Evolutionary conservation across 2,329 filamentous ascomycete species (phyloP), one percentile per base, ranked within the genome.

Genomic region (Clonostachys solani): DNA sequence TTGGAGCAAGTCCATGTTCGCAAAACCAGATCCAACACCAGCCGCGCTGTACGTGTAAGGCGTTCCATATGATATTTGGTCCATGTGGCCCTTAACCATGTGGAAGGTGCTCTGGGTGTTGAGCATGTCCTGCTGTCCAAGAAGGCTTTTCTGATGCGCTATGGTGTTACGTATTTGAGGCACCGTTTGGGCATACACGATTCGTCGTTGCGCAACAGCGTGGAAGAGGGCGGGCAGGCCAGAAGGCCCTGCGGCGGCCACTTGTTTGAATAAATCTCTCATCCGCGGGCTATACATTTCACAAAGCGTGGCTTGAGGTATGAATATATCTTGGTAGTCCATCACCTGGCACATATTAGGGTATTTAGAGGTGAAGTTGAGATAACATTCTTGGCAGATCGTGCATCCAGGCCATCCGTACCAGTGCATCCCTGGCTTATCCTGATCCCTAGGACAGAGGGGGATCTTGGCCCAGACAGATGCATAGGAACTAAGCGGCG

Each of bases 281-380:
- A 71, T 69, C 12, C 65, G 65, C 19, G 58, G 54, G 6, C 63
- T 67, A 48, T 65, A 70, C 40, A 68, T 50, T 42, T 69, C 65
- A 50, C 67, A 69, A 56, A 69, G 63, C 4, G 53, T 50, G 45
- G 49, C 48, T 2, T 44, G 45, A 12, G 55, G 41, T 1, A 58
- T 50, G 3, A 48, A 34, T 3, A 48, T 43, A 6, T 62, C 58
- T 2, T 52, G 53, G 15, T 67, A 50, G 2, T 52, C 51, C 56
- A 67, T 68, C 2, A 50, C 47, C 23, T 50, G 33, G 10, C 63
- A 65, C 0, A 69, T 49, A 1, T 50, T 40, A 0, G 57, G 59
- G 0, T 56, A 57, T 36, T 55, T 55, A 2, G 12, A 3, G 16
- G 60, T 60, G 35, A 68, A 67, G 12, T 60, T 58, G 33, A 54